Evolutionary conservation across 2,329 filamentous ascomycete species (phyloP).

Genomic region (Aspergillus intermedius): DNA sequence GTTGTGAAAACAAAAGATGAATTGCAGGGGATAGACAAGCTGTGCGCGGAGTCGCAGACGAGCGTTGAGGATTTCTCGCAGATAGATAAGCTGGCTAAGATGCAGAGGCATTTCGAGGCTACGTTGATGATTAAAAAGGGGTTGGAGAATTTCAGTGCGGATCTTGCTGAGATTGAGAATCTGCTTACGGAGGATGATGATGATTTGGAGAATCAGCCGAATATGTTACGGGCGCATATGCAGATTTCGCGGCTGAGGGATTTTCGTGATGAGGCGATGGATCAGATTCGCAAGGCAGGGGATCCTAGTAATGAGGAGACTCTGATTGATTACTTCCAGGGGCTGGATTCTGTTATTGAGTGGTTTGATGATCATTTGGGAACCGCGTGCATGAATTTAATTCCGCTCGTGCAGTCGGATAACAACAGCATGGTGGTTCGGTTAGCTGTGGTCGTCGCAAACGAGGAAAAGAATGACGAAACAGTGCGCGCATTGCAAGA

Average conservation of each 20-base stretch:
- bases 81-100: conserved; percentile 50
- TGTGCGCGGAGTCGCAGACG: conserved; percentile 93
- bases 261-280: conserved; percentile 92
- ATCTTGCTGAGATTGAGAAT: conserved; percentile 66
- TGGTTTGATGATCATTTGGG: conserved; percentile 96
- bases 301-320: conserved; percentile 72
- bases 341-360: conserved; percentile 78
- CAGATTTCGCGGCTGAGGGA: conserved; percentile 86
- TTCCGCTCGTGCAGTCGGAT: conserved; percentile 76
- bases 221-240: conserved; percentile 82
- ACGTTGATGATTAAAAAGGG: conserved; percentile 90
- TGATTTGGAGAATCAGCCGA: conserved; percentile 84
- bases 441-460: conserved; percentile 84
- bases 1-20: conserved; percentile 94
- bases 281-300: conserved; percentile 77
- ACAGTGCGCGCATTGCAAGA: conserved; percentile 87
- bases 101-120: conserved; percentile 87
- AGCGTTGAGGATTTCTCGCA: conserved; percentile 98
- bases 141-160: conserved; percentile 77
- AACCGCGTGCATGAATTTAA: conserved; percentile 79
- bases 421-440: conserved; percentile 87
- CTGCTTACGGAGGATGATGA: conserved; percentile 78
- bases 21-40: conserved; percentile 96
- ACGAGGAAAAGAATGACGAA: conserved; percentile 93
- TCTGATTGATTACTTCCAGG: conserved; percentile 80